These are phyloP conservation scores for Bertia moriformis DNA, from an alignment of 2,329 filamentous ascomycete genomes.

Conservation along the genomic window DNA sequence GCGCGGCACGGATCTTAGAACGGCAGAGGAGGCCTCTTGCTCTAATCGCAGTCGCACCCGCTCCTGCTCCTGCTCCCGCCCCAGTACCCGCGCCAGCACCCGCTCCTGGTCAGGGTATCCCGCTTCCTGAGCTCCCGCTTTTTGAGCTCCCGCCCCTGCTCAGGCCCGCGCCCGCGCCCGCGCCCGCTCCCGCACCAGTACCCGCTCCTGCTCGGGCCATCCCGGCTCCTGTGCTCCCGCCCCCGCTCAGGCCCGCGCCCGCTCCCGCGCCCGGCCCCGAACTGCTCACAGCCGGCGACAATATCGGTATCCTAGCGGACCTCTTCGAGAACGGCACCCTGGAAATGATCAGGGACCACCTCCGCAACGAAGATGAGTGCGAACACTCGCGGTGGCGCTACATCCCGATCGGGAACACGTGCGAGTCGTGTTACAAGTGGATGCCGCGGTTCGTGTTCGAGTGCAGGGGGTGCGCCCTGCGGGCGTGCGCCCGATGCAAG, in stretches of 20 bases:
- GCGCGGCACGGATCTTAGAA: not conserved
- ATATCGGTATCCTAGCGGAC: too few relatives aligned
- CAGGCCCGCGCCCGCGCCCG: too few relatives aligned
- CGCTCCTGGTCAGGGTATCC: not conserved
- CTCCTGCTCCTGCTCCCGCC: too few relatives aligned
- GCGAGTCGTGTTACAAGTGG: not conserved
- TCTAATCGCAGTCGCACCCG: not conserved
- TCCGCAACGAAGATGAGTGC: not conserved
- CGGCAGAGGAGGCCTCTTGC: not conserved
- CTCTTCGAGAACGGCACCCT: too few relatives aligned
- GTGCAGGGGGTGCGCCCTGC: not conserved
- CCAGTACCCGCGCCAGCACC: not conserved
- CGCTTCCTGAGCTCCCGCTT: not conserved
- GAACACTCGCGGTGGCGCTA: not conserved
- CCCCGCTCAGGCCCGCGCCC: too few relatives aligned
- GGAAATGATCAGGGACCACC: not conserved
- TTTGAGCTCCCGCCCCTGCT: too few relatives aligned
- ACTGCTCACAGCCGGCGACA: too few relatives aligned
- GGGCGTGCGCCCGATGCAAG: not conserved
- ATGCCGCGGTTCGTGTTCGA: not conserved
- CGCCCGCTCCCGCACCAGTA: not conserved
- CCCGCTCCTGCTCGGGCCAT: not conserved
- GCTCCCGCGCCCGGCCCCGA: not conserved
- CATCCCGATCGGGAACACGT: not conserved
- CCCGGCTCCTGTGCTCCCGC: too few relatives aligned